Evolutionary conservation across 1,284 basidiomycete species (phyloP).

Genomic region (Austropuccinia psidii): DNA sequence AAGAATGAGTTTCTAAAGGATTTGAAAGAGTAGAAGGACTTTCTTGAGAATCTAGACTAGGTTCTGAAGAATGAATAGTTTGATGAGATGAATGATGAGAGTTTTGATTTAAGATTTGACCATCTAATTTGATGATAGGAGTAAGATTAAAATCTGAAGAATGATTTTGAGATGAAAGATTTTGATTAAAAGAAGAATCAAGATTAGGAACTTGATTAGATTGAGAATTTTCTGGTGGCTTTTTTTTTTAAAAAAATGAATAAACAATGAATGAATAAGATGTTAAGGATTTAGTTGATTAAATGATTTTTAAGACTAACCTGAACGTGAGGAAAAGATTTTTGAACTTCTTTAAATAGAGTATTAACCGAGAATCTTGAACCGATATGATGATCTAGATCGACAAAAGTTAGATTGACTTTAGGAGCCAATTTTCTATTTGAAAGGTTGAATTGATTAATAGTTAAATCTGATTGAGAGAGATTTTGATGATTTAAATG

Average conservation of each 20-base stretch:
- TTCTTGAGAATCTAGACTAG: neutral
- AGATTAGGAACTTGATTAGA: too few relatives aligned
- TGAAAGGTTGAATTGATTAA: neutral
- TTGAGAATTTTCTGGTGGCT: too few relatives aligned
- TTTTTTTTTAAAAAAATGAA: neutral
- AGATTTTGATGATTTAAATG: too few relatives aligned
- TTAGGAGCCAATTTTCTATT: conserved; percentile 28
- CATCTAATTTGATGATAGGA: neutral
- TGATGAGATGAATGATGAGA: neutral
- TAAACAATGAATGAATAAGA: neutral
- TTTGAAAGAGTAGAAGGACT: conserved; percentile 10
- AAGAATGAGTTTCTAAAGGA: neutral
- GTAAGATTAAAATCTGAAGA: too few relatives aligned
- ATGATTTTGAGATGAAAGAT: too few relatives aligned
- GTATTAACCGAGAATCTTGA: conserved; percentile 34
- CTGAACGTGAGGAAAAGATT: conserved; percentile 18
- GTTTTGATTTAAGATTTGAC: neutral
- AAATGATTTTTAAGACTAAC: too few relatives aligned
- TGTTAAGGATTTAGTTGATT: too few relatives aligned
- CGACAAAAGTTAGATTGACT: conserved; percentile 33
- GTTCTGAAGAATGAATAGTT: neutral
- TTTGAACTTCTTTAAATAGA: conserved; percentile 33
- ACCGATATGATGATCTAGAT: conserved; percentile 37
- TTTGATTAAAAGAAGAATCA: too few relatives aligned
- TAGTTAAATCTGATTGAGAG: neutral